Percentiles rank a stretch among this genome's conserved stretches.
Evolutionary conservation across 352 stramenopile species (phyloP).

Genomic region (Thalassiosira oceanica): DNA sequence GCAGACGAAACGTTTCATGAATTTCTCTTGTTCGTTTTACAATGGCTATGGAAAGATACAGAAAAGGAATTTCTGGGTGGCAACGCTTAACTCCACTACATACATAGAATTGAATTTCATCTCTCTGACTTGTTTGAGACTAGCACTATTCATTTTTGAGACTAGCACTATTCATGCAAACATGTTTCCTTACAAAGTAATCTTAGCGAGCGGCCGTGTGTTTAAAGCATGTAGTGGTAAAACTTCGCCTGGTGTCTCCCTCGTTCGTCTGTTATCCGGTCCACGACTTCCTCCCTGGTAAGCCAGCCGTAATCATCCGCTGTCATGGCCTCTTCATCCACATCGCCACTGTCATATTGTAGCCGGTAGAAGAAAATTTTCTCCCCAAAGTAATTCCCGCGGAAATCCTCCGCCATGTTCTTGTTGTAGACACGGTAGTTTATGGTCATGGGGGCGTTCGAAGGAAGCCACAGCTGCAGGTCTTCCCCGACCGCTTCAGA

Average conservation of each 20-base stretch:
- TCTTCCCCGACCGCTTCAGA: conserved; percentile 24
- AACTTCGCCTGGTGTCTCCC: conserved; percentile 60
- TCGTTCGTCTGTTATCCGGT: conserved; percentile 32
- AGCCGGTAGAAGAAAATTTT: conserved; percentile 76
- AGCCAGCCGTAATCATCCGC: conserved; percentile 71
- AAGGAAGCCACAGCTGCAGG: conserved; percentile 57
- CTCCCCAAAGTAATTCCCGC: conserved; percentile 58
- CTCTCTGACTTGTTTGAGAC: too few relatives aligned
- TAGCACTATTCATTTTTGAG: too few relatives aligned
- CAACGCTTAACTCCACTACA: too few relatives aligned
- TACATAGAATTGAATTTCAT: too few relatives aligned
- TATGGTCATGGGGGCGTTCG: conserved; percentile 59
- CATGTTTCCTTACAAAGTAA: too few relatives aligned
- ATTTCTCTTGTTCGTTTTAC: conserved; percentile 37
- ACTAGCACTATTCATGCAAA: too few relatives aligned
- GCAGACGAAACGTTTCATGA: conserved; percentile 14
- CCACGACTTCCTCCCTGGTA: conserved; percentile 58
- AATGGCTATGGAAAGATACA: conserved; percentile 46
- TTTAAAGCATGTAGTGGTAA: conserved; percentile 73
- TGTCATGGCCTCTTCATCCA: conserved; percentile 21
- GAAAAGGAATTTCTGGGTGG: conserved; percentile 3
- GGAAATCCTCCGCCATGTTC: conserved; percentile 39
- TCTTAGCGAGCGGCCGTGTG: background rate
- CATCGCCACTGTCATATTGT: conserved; percentile 57
- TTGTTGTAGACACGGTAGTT: conserved; percentile 47